Percentiles rank a stretch among this genome's conserved stretches.
These are phyloP conservation scores for Calonectria ilicicola DNA, from an alignment of 2,329 filamentous ascomycete species.

Conservation along the genomic window DNA sequence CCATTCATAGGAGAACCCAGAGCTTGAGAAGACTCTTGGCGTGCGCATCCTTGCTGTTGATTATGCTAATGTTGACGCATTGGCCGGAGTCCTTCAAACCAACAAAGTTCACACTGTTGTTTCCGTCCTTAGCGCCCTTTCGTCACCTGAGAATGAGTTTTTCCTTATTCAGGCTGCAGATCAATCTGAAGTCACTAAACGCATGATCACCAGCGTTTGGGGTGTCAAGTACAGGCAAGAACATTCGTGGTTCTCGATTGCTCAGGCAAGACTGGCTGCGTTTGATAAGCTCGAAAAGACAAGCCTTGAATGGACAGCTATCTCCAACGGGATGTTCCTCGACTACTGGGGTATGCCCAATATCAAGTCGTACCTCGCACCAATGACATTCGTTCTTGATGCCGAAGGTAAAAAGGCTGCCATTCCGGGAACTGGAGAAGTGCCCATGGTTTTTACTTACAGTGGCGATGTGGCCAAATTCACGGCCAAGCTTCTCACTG, in stretches of 20 bases:
- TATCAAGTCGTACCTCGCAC: not conserved
- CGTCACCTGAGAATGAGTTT: not conserved
- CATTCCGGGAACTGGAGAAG: not conserved
- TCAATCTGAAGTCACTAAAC: not conserved
- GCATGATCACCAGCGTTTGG: not conserved
- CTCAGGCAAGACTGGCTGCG: not conserved
- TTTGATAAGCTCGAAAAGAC: not conserved
- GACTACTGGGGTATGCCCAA: constrained; percentile 1
- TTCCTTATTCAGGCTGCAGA: not conserved
- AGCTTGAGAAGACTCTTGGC: not conserved
- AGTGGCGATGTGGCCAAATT: not conserved
- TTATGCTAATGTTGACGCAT: not conserved
- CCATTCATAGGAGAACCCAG: not conserved
- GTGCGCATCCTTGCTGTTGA: not conserved
- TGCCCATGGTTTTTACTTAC: not conserved
- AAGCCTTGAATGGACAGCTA: not conserved
- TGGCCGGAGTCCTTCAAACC: not conserved
- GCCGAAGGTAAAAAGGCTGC: not conserved
- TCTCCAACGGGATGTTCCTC: not conserved
- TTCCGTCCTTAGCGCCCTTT: not conserved
- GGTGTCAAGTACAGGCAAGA: not conserved
- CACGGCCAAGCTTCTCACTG: not conserved
- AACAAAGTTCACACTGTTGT: not conserved
- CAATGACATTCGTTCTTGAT: not conserved
- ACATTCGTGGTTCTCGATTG: not conserved